Evolutionary conservation across 176 grass and related monocot species (phyloP).

Genomic region (Zea luxurians): DNA sequence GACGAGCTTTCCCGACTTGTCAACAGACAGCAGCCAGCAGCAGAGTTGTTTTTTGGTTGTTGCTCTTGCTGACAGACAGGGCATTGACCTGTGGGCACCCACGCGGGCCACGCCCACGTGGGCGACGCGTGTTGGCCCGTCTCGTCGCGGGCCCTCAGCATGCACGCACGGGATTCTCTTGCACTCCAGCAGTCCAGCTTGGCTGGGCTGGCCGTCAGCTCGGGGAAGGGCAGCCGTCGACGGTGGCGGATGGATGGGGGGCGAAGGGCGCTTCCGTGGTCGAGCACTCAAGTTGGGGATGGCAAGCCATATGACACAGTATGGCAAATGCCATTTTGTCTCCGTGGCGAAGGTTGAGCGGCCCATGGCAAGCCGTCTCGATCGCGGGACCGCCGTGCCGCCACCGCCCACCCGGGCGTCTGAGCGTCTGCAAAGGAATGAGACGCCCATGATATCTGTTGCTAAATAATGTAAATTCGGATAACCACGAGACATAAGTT

Average conservation of each 20-base stretch:
- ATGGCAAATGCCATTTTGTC: background rate
- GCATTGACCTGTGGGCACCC: background rate
- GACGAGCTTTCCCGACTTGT: background rate
- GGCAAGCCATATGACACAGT: slow-evolving; percentile 21
- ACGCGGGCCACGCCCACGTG: slow-evolving; percentile 10
- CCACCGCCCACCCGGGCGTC: too few relatives aligned
- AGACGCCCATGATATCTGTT: too few relatives aligned
- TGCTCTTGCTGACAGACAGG: background rate
- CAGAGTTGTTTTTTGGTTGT: background rate
- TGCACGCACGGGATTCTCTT: background rate
- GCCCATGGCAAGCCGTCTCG: background rate
- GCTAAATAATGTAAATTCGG: too few relatives aligned
- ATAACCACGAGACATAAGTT: too few relatives aligned
- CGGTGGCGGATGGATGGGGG: background rate
- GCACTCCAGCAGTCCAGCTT: too few relatives aligned
- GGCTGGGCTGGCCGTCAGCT: too few relatives aligned
- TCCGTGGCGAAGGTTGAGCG: slow-evolving; percentile 21
- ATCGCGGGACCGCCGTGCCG: slow-evolving; percentile 4
- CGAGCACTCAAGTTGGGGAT: background rate
- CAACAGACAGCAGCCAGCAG: background rate
- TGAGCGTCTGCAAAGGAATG: too few relatives aligned
- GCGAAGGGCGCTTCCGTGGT: background rate
- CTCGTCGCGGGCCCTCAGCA: background rate
- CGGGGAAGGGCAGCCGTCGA: too few relatives aligned
- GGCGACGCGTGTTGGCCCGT: background rate